phyloP scores from a whole-genome alignment of 352 stramenopile genomes.

The Pythium oligandrum region DNA sequence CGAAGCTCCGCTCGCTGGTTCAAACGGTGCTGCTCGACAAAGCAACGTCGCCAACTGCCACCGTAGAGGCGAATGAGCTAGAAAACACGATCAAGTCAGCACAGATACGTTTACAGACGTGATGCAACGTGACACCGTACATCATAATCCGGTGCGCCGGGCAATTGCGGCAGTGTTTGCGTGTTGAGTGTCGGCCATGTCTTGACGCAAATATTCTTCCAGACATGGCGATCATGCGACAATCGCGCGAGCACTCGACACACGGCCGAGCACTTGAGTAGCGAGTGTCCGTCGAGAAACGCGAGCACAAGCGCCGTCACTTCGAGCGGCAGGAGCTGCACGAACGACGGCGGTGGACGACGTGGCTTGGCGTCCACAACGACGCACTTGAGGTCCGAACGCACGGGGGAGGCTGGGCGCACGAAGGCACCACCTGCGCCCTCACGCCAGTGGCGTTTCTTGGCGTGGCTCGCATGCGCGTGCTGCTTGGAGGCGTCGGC shows the following conservation, averaged over 20 bases:
- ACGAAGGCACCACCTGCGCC: conserved; percentile 16
- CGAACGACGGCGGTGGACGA: conserved; percentile 16
- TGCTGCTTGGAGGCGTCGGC: conserved; percentile 19
- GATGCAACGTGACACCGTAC: conserved; percentile 23
- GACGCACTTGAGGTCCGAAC: too few species aligned
- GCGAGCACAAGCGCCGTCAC: conserved; percentile 39
- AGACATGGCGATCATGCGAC: conserved; percentile 54
- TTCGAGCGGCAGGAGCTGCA: conserved; percentile 49
- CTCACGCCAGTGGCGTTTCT: conserved; percentile 47
- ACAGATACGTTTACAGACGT: conserved; percentile 1
- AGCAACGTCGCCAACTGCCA: conserved; percentile 68
- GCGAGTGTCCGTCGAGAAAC: conserved; percentile 49
- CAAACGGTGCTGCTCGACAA: conserved; percentile 39
- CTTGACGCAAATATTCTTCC: conserved; percentile 57
- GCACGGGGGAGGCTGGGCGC: conserved; percentile 32
- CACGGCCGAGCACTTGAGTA: conserved; percentile 40
- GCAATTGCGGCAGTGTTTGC: conserved; percentile 59
- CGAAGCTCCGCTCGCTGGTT: conserved; percentile 48
- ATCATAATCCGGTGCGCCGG: conserved; percentile 72
- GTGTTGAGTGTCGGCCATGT: conserved; percentile 53
- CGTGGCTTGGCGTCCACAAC: too few species aligned
- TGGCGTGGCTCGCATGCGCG: conserved; percentile 17
- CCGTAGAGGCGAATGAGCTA: conserved; percentile 74
- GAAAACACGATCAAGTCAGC: conserved; percentile 5
- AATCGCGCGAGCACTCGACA: conserved; percentile 41